Conservation (phyloP, 2,329 filamentous ascomycete genomes). For the Verticillium klebahnii region DNA sequence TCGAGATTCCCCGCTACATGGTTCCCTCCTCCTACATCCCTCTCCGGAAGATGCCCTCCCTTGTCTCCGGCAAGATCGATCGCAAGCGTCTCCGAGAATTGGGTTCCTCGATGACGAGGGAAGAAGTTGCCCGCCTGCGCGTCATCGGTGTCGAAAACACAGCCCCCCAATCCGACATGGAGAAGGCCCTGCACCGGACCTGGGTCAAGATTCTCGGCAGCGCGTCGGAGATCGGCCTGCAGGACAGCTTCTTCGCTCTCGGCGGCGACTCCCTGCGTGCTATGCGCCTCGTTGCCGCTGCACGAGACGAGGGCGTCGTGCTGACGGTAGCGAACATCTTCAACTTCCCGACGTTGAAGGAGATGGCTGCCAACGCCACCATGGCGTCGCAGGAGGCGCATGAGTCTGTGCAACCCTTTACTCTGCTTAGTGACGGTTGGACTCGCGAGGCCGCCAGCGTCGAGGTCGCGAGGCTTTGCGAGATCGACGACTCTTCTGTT, state of each 20-base stretch:
- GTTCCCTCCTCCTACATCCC: conserved; percentile 42
- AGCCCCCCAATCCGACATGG: conserved; percentile 31
- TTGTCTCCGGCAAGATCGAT: conserved; percentile 46
- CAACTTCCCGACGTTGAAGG: conserved; percentile 34
- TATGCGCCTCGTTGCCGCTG: conserved; percentile 43
- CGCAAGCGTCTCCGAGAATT: conserved; percentile 43
- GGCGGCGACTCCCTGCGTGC: conserved; percentile 48
- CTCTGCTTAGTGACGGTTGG: conserved; percentile 31
- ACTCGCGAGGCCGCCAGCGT: conserved; percentile 23
- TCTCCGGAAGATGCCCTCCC: conserved; percentile 37
- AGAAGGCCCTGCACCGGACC: conserved; percentile 29
- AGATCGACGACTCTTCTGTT: conserved; percentile 25
- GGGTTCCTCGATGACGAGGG: conserved; percentile 34
- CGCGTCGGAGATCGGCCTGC: conserved; percentile 22
- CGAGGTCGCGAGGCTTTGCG: conserved; percentile 36
- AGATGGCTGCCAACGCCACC: conserved; percentile 35
- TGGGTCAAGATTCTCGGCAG: conserved; percentile 35
- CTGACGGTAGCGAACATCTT: conserved; percentile 43
- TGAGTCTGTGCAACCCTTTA: conserved; percentile 29
- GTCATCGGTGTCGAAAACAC: conserved; percentile 23
- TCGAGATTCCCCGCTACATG: conserved; percentile 40
- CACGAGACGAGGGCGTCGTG: conserved; percentile 30
- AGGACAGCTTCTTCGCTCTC: conserved; percentile 42
- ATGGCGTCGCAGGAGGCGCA: conserved; percentile 17
- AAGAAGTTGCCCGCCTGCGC: conserved; percentile 31